Conservation (phyloP, 2,329 filamentous ascomycete genomes). For the Pleurostoma richardsiae region DNA sequence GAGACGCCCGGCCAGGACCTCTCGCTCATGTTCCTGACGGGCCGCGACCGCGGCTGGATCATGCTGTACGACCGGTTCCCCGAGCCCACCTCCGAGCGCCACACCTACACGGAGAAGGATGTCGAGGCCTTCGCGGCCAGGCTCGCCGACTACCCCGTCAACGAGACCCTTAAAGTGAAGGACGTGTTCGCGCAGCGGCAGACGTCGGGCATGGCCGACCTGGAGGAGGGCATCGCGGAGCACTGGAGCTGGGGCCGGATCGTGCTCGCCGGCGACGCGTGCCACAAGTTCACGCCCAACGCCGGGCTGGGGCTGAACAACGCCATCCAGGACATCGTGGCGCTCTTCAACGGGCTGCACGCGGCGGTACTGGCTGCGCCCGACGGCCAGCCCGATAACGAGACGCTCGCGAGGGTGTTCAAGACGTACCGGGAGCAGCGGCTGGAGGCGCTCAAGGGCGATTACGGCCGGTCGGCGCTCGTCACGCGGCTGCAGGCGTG, state of each 20-base stretch:
- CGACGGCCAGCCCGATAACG: neutral
- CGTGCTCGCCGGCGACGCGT: conserved; percentile 28
- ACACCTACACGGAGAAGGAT: conserved; percentile 18
- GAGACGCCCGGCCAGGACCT: conserved; percentile 22
- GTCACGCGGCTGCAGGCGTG: conserved; percentile 11
- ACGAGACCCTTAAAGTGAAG: conserved; percentile 17
- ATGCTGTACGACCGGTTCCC: conserved; percentile 25
- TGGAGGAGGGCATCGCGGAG: conserved; percentile 29
- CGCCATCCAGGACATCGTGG: conserved; percentile 25
- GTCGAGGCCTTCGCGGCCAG: conserved; percentile 17
- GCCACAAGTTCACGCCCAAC: conserved; percentile 31
- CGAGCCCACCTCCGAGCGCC: conserved; percentile 15
- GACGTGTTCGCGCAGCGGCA: conserved; percentile 20
- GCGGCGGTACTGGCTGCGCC: neutral
- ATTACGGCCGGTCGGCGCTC: conserved; percentile 9
- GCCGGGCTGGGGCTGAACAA: conserved; percentile 27
- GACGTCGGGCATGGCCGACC: conserved; percentile 20
- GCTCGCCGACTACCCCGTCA: conserved; percentile 19
- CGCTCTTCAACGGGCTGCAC: conserved; percentile 19
- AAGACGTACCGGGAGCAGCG: conserved; percentile 12
- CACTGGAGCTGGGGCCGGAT: conserved; percentile 28
- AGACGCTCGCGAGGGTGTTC: conserved; percentile 1
- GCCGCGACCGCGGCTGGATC: conserved; percentile 21
- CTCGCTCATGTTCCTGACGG: conserved; percentile 22
- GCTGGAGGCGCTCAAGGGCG: conserved; percentile 6